Evolutionary conservation across 169 alveolate genomes (phyloP).

Genomic region (Perkinsus chesapeaki): DNA sequence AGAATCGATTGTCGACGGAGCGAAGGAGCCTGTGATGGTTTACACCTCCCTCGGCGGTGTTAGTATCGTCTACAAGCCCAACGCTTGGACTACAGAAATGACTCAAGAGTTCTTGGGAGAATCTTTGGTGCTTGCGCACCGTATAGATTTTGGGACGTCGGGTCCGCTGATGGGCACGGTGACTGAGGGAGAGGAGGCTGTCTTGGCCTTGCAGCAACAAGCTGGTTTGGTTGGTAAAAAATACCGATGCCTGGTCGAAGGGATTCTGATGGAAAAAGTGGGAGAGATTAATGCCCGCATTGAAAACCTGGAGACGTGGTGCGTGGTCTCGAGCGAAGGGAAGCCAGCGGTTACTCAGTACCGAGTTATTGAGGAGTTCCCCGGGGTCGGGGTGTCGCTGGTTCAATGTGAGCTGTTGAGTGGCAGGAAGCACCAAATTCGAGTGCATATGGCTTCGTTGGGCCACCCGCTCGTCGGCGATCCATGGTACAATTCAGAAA

Average conservation of each 20-base stretch:
- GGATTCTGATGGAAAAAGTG: not conserved
- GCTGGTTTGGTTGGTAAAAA: not conserved
- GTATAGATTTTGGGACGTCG: not conserved
- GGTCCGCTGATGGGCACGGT: not conserved
- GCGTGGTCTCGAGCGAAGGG: not conserved
- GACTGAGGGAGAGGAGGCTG: not conserved
- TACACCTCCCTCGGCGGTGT: not conserved
- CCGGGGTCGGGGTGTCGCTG: not conserved
- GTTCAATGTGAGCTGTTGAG: slow-evolving; percentile 11
- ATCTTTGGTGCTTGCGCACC: not conserved
- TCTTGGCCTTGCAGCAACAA: not conserved
- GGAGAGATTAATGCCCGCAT: not conserved
- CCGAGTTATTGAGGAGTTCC: not conserved
- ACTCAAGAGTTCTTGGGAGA: not conserved
- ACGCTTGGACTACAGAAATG: not conserved
- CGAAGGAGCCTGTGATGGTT: not conserved
- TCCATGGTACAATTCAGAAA: not conserved
- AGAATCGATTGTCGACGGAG: not conserved
- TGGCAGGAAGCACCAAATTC: slow-evolving; percentile 11
- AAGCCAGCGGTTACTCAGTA: not conserved
- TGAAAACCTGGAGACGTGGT: not conserved
- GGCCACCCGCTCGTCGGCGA: slow-evolving; percentile 17
- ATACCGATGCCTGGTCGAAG: not conserved
- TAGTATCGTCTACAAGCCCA: not conserved
- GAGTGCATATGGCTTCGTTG: slow-evolving; percentile 8